These are phyloP conservation scores for Xylaria intraflava DNA, from an alignment of 495 filamentous ascomycete genomes.

Conservation along the genomic window DNA sequence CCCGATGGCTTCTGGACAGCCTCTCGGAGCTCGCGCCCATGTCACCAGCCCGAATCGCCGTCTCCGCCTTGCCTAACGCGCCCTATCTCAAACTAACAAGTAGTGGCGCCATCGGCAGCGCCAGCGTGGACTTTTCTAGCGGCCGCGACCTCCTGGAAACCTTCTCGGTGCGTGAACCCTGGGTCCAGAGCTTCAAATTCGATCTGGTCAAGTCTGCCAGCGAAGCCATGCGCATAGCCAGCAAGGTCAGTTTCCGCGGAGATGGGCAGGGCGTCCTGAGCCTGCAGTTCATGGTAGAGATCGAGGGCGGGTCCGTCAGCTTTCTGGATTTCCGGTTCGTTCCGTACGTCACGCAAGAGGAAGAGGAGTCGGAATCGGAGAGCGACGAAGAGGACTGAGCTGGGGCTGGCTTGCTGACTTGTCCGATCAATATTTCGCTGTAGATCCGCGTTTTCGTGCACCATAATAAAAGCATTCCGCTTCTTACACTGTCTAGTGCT, in stretches of 20 bases:
- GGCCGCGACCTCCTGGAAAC: conserved; percentile 69
- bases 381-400: conserved; percentile 22
- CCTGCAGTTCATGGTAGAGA: conserved; percentile 93
- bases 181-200: conserved; percentile 70
- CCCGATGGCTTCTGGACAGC: conserved; percentile 76
- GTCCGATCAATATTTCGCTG: neutral
- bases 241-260: conserved; percentile 83
- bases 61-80: conserved; percentile 55
- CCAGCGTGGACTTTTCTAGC: conserved; percentile 75
- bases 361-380: conserved; percentile 34
- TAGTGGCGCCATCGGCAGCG: conserved; percentile 69
- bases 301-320: conserved; percentile 44
- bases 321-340: conserved; percentile 48
- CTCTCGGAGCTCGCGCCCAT: conserved; percentile 74
- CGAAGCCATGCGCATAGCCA: conserved; percentile 83
- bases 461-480: too few species aligned
- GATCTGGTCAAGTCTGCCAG: conserved; percentile 71
- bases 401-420: neutral
- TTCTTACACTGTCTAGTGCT: too few species aligned
- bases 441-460: neutral
- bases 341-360: conserved; percentile 36
- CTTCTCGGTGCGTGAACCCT: conserved; percentile 52
- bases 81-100: conserved; percentile 72
- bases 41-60: conserved; percentile 51
- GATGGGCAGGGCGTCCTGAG: conserved; percentile 86